Evolutionary conservation across 2,329 filamentous ascomycete genomes (phyloP), one percentile per base, ranked within the genome.

Genomic region (Hymenoscyphus repandus): DNA sequence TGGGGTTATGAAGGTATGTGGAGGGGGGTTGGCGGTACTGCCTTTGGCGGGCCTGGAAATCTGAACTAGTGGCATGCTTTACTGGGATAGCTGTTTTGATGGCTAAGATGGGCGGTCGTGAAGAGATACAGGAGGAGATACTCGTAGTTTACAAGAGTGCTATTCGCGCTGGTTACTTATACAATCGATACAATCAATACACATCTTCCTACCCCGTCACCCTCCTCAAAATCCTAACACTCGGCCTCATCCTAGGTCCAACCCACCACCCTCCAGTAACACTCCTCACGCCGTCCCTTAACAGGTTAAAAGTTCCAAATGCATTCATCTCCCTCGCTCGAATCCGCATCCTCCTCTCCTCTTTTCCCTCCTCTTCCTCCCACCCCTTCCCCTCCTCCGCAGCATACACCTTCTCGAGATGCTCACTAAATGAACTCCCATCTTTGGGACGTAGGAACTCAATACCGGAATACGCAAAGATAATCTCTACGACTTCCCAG

Each of bases 211-310:
- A 39, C 3, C n/a, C 45, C 36, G 11, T 53, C n/a, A 61, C 47
- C 52, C 57, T 62, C 49, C 39, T 61, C 53, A 66, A 49, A 47
- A 66, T 58, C 30, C 54, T 52, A 45, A 66, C 59, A 46, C 36
- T 60, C 13, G 79, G 78, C 55, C 72, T 72, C 78, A 85, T 82
- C 56, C 74, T 72, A 20, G 81, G 82, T 0, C 82, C 83, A 57
- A 80, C 57, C 82, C 82, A 86, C 78, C 80, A 84, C 0, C 83
- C 82, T 1, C 80, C 74, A 0, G 79, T 82, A 5, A 64, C 44
- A 38, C 69, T 55, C 52, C 75, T 74, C 6, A 79, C 71, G 27
- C 55, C 58, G 49, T 66, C 58, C 51, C 61, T 62, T 31, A 66
- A 47, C 42, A 62, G 36, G 45, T 54, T 52, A 48, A 56, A 64